A percentile compares a stretch with the other conserved stretches of the same genome.
phyloP scores from a whole-genome alignment of 202 grass and related monocot species.

The Panicum virgatum region DNA sequence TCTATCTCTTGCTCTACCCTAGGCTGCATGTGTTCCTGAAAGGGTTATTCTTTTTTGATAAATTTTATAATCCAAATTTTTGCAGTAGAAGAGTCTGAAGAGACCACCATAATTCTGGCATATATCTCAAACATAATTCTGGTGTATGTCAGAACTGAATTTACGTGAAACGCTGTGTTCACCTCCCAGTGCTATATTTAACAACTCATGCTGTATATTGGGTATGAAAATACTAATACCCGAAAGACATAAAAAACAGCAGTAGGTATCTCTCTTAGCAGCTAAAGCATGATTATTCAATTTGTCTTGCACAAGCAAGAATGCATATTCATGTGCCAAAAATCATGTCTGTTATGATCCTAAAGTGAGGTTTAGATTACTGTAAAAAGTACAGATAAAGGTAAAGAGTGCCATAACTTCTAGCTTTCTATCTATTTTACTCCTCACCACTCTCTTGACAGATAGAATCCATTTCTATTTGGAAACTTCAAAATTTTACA shows the following conservation, averaged over 20 bases:
- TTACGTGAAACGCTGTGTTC: background rate
- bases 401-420: background rate
- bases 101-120: background rate
- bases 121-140: background rate
- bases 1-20: background rate
- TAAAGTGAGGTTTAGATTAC: background rate
- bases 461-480: background rate
- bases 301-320: constrained; percentile 45
- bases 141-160: background rate
- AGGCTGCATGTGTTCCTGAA: background rate
- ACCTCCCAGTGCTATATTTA: constrained; percentile 9
- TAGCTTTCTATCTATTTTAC: background rate
- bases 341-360: constrained; percentile 23
- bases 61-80: background rate
- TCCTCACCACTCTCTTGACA: background rate
- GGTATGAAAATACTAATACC: constrained; percentile 2
- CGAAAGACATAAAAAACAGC: constrained; percentile 22
- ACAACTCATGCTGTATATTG: background rate
- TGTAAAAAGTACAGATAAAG: constrained; percentile 8
- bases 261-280: constrained; percentile 40
- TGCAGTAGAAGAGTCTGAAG: background rate
- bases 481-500: background rate
- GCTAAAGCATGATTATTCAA: constrained; percentile 54
- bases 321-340: constrained; percentile 33
- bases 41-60: background rate